phyloP scores from a whole-genome alignment of 495 filamentous ascomycete species.

The Venustampulla echinocandica region DNA sequence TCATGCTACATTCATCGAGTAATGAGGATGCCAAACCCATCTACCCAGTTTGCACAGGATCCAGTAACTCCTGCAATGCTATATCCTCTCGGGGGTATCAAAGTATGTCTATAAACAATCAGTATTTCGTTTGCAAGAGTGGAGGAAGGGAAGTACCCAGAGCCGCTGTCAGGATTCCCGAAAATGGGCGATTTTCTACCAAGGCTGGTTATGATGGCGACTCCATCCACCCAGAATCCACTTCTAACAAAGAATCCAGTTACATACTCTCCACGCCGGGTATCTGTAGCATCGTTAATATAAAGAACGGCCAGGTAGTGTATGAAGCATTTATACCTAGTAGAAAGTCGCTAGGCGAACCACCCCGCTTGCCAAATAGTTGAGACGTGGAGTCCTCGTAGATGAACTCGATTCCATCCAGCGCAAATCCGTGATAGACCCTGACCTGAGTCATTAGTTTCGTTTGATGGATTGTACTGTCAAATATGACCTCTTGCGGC shows the following conservation, averaged over 20 bases:
- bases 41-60: slow-evolving; percentile 72
- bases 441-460: slow-evolving; percentile 68
- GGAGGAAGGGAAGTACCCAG: slow-evolving; percentile 51
- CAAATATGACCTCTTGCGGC: slow-evolving; percentile 65
- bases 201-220: slow-evolving; percentile 83
- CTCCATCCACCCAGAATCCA: slow-evolving; percentile 78
- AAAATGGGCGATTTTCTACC: slow-evolving; percentile 78
- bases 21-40: slow-evolving; percentile 84
- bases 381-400: slow-evolving; percentile 86
- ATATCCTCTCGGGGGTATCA: slow-evolving; percentile 86
- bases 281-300: slow-evolving; percentile 44
- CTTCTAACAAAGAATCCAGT: slow-evolving; percentile 80
- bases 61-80: slow-evolving; percentile 82
- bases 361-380: slow-evolving; percentile 79
- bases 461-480: slow-evolving; percentile 56
- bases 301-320: neutral
- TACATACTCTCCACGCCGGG: slow-evolving; percentile 74
- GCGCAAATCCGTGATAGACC: slow-evolving; percentile 66
- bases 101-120: slow-evolving; percentile 54
- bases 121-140: slow-evolving; percentile 2
- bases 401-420: slow-evolving; percentile 86
- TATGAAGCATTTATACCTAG: slow-evolving; percentile 42
- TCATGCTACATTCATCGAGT: slow-evolving; percentile 52
- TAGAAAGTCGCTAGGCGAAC: slow-evolving; percentile 64
- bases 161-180: slow-evolving; percentile 75